Evolutionary conservation across 139 green algal species (phyloP), one percentile per base, ranked within the genome.

Genomic region (Haematococcus sp.): DNA sequence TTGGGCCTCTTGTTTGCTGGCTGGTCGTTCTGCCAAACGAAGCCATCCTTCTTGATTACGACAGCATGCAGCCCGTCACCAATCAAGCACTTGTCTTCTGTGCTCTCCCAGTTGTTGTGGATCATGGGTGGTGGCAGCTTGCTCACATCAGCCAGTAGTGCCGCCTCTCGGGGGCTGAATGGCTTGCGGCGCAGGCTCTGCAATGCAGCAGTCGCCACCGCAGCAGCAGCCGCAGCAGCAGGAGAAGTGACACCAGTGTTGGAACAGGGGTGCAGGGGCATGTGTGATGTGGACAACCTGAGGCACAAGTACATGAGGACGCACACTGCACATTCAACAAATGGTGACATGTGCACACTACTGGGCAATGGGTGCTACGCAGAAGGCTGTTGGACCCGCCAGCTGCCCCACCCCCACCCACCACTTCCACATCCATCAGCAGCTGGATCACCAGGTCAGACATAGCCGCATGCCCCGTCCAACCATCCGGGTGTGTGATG

Each of bases 361-460:
- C n/a, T n/a, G n/a, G n/a, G n/a, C n/a, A n/a, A n/a, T n/a, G n/a
- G n/a, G n/a, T n/a, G n/a, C n/a, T n/a, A n/a, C n/a, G n/a, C n/a
- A n/a, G n/a, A n/a, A n/a, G n/a, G n/a, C n/a, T 55, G 15, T 13
- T 55, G 13, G 46, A 13, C 13, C 46, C 16, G 13, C 15, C 13
- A 55, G 13, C 46, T 23, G 46, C 46, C 16, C 16, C 46, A 13
- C 13, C 46, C 9, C 5, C 22, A 28, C 58, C 28, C 58, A 65
- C 58, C 58, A 20, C 9, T 33, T 65, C 58, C 23, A n/a, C 25
- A 27, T 65, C 20, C 25, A 65, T 13, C 25, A 65, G 25, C 25
- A 65, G 58, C n/a, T 65, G 58, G 11, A 65, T 27, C n/a, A 65
- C 58, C 25, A 65, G 58, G 27, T 65, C 58, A 4, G 58, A 65